Evolutionary conservation across 352 stramenopile genomes (phyloP).

Genomic region (Pythium angustatum): DNA sequence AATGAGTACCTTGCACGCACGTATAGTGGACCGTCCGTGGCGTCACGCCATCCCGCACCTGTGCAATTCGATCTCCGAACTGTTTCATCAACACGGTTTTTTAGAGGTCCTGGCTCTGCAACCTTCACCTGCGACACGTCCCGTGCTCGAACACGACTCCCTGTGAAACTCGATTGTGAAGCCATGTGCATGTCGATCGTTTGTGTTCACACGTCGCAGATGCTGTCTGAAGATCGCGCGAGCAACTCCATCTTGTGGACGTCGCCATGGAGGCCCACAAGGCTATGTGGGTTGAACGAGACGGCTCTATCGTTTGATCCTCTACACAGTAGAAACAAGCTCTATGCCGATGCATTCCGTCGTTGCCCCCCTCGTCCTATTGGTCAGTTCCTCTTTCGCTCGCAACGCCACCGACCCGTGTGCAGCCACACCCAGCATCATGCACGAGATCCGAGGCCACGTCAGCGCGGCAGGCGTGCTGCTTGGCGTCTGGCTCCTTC

Average conservation of each 20-base stretch:
- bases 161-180: slow-evolving; percentile 2
- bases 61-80: background rate
- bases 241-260: slow-evolving; percentile 5
- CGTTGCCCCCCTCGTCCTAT: too few species aligned
- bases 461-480: background rate
- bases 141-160: slow-evolving; percentile 1
- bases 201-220: slow-evolving; percentile 5
- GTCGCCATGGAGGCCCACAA: background rate
- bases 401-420: too few species aligned
- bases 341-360: too few species aligned
- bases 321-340: too few species aligned
- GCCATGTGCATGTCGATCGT: background rate
- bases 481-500: background rate
- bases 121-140: background rate
- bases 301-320: too few species aligned
- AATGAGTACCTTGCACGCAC: background rate
- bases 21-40: background rate
- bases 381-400: too few species aligned
- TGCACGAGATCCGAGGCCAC: background rate
- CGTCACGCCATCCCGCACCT: background rate
- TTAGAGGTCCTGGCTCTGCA: background rate
- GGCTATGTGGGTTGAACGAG: too few species aligned
- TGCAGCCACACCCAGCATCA: too few species aligned
- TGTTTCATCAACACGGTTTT: slow-evolving; percentile 1
- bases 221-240: background rate